A percentile compares a stretch with the other conserved stretches of the same genome.
Conservation (phyloP, 2,329 filamentous ascomycete species). For the Botrytis byssoidea region DNA sequence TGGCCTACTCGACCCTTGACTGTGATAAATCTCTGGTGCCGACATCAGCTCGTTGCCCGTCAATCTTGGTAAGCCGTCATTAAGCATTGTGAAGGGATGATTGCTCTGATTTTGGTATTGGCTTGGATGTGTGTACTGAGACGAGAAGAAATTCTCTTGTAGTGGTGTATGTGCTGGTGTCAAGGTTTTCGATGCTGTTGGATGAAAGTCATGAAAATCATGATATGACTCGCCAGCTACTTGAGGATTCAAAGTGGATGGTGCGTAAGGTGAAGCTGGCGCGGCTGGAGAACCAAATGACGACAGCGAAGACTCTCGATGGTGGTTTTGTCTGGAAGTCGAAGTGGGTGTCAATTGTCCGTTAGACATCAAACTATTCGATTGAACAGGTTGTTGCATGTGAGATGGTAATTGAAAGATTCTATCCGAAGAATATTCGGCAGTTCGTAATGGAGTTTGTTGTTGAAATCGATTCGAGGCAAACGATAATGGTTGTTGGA, state of each 20-base stretch:
- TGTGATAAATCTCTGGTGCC: slow-evolving; percentile 26
- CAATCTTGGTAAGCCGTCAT: slow-evolving; percentile 32
- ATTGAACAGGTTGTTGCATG: slow-evolving; percentile 37
- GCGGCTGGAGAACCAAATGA: slow-evolving; percentile 56
- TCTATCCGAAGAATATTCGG: slow-evolving; percentile 25
- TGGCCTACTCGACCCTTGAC: slow-evolving; percentile 25
- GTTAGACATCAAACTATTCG: slow-evolving; percentile 35
- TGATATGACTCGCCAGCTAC: slow-evolving; percentile 51
- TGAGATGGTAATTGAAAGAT: slow-evolving; percentile 27
- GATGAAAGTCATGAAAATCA: slow-evolving; percentile 41
- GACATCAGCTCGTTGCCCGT: slow-evolving; percentile 35
- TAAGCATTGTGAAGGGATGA: slow-evolving; percentile 33
- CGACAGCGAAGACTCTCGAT: slow-evolving; percentile 61
- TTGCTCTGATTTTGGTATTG: slow-evolving; percentile 36
- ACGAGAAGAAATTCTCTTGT: slow-evolving; percentile 35
- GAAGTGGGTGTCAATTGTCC: slow-evolving; percentile 39
- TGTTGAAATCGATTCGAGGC: background rate
- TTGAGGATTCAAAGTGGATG: slow-evolving; percentile 56
- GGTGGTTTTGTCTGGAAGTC: slow-evolving; percentile 43
- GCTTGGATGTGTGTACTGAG: slow-evolving; percentile 41
- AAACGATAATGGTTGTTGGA: slow-evolving; percentile 22
- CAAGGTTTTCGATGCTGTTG: slow-evolving; percentile 36
- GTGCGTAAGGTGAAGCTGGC: slow-evolving; percentile 58
- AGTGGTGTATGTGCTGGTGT: slow-evolving; percentile 39
- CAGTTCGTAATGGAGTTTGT: background rate